phyloP scores from a whole-genome alignment of 768 basidiomycete genomes.

The Kwoniella sp. region DNA sequence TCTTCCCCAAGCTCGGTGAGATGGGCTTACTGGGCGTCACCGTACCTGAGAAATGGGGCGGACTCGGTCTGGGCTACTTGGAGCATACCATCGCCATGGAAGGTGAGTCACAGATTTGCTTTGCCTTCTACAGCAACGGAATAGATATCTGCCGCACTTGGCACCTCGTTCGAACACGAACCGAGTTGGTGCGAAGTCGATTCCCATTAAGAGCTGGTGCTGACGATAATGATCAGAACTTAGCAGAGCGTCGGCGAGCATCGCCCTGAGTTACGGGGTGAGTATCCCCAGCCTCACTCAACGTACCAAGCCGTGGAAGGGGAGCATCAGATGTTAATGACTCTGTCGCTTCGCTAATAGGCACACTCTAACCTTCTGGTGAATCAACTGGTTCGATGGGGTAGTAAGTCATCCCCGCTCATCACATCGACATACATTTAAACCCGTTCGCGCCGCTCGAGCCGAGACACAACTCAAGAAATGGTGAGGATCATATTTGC shows the following conservation, averaged over 20 bases:
- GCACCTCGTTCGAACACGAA: too few species aligned
- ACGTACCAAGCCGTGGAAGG: too few species aligned
- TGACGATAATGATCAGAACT: constrained; percentile 59
- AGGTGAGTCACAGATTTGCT: constrained; percentile 57
- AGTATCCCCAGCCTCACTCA: constrained; percentile 5
- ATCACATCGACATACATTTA: too few species aligned
- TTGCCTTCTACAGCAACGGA: too few species aligned
- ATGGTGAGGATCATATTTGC: too few species aligned
- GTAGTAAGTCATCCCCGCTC: constrained; percentile 31
- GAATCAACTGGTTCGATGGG: constrained; percentile 49
- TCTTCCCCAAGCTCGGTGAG: constrained; percentile 45
- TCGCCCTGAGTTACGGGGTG: constrained; percentile 64
- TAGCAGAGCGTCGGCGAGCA: constrained; percentile 84
- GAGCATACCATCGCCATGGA: constrained; percentile 93
- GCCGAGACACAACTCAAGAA: too few species aligned
- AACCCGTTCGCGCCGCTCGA: too few species aligned
- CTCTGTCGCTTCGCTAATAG: constrained; percentile 18
- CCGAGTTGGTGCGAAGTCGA: not conserved
- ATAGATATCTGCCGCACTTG: too few species aligned
- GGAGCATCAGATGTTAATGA: too few species aligned
- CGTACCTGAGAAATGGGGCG: constrained; percentile 76
- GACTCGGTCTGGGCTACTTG: constrained; percentile 78
- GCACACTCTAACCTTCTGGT: constrained; percentile 52
- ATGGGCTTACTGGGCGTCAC: constrained; percentile 60
- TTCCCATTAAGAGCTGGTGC: not conserved